phyloP scores from a whole-genome alignment of 148 eudicot genomes.

The Heliosperma pusillum region DNA sequence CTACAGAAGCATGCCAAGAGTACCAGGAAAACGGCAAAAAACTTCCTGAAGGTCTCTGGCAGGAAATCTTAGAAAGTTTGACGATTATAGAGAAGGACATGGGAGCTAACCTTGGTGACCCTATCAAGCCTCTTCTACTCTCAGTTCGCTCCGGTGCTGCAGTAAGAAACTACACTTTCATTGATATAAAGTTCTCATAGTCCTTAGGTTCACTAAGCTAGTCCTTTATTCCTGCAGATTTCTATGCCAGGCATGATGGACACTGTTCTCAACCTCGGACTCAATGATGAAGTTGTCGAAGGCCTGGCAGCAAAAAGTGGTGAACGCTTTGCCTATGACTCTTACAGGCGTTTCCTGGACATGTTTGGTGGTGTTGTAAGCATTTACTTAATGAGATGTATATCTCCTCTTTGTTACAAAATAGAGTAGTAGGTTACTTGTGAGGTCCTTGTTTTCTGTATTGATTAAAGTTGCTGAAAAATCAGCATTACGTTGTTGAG shows the following conservation, averaged over 20 bases:
- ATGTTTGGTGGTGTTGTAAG: conserved; percentile 96
- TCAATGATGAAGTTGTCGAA: conserved; percentile 84
- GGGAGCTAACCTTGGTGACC: conserved; percentile 88
- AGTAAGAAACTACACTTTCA: conserved; percentile 34
- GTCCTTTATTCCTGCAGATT: conserved; percentile 37
- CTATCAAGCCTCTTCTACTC: conserved; percentile 87
- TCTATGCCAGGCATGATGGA: conserved; percentile 99
- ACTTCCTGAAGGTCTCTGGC: conserved; percentile 72
- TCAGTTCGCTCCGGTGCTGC: conserved; percentile 99
- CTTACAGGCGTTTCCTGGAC: conserved; percentile 90
- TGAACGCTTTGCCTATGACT: conserved; percentile 95
- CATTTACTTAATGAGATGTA: conserved; percentile 15
- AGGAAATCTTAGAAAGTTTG: conserved; percentile 70
- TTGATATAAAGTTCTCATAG: neutral
- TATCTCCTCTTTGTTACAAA: neutral
- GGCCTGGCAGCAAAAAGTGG: conserved; percentile 92
- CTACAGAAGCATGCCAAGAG: conserved; percentile 98
- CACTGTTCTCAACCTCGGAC: conserved; percentile 96
- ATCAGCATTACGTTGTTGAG: neutral
- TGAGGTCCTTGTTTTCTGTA: neutral
- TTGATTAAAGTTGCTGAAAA: neutral
- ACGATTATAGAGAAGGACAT: conserved; percentile 61
- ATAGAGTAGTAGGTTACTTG: too few species aligned
- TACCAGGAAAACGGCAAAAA: conserved; percentile 68
- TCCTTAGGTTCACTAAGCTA: neutral